Evolutionary conservation across 805 yeast species (phyloP), one percentile per base, ranked within the genome.

Genomic region (Metschnikowia hibisci): DNA sequence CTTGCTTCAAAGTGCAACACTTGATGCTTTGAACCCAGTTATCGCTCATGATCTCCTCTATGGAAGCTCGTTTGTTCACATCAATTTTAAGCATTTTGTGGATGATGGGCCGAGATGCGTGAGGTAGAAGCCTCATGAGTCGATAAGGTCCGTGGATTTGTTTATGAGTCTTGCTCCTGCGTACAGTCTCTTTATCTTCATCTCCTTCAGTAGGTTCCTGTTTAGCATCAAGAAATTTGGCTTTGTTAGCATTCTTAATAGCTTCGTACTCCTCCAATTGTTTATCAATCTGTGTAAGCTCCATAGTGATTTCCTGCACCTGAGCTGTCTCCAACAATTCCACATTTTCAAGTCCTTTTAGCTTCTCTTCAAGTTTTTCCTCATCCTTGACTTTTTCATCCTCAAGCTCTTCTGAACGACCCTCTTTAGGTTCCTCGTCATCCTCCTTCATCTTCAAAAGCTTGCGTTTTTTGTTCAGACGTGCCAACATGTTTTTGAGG

Each of bases 101-200:
- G 25, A 86, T 70, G 9, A 86, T 69, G 10, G 91, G 93, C 62
- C 95, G 75, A 12, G 93, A 70, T 6, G 91, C 89, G 61, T 86
- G 95, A 4, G 95, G 95, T 29, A 86, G 64, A 39, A 86, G 66
- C 64, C 95, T 77, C 82, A 86, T 78, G 51, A 86, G 67, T 58
- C 95, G 71, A 64, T 86, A 86, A 9, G 93, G 91, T 6, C 95
- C 95, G 55, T 84, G 89, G 18, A 84, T 79, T 48, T 80, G 82
- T 52, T 77, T 78, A 25, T 54, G 52, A n/a, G 62, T 35, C 28
- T 67, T 53, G 50, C 73, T 70, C 47, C 67, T 67, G 40, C 58
- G 52, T 10, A 33, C 48, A 22, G 23, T 27, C 16, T 40, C 44
- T 11, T 39, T 32, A 4, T 32, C 41, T 7, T 45, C 47, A 9